Base-by-base conservation (phyloP, 2,329 filamentous ascomycete species). In the Neonectria coccinea region DNA sequence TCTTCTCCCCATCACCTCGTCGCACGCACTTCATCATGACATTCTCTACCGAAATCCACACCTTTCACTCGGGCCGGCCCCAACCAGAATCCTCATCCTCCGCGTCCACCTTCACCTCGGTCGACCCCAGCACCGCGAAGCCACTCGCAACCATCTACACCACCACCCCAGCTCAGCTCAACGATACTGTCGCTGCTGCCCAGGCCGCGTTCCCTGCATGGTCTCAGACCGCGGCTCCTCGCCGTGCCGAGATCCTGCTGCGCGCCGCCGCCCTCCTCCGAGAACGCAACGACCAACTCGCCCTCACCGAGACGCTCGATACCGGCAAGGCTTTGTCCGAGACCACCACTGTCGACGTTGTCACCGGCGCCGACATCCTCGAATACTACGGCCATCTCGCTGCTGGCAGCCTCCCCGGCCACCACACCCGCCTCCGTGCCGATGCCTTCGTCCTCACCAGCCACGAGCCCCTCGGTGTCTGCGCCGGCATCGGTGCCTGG, bases 401-500 rank as follows among this genome's bases (percentile, higher is more conserved):
- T 48, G 92, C 90, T 25, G 92, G 92, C 59, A 91, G 93, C 20
- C 81, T 95, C 67, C 94, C 95, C 73, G 93, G 93, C 63, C 92
- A 95, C 79, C 91, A 92, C 20, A 89, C 90, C 52, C 88, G 89
- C 60, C 83, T 97, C 45, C 86, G 93, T 42, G 84, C 89, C 55
- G 90, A 93, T 70, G 92, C 93, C 4, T 94, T 91, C 87, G 88
- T 96, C 41, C 93, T 94, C 79, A 94, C 92, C 11, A 90, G 88
- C 74, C 95, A 96, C 77, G 91, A 92, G 71, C 86, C 93, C 5
- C 82, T 97, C 18, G 93, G 93, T 27, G 92, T 96, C 14, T 97
- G 93, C 77, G 93, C 88, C 14, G 93, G 92, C 62, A 97, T 97
- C 70, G 93, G 93, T 59, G 93, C 93, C 14, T 97, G 93, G 93